Conservation (phyloP, 345 rosid species). For the Eucalyptus pauciflora region DNA sequence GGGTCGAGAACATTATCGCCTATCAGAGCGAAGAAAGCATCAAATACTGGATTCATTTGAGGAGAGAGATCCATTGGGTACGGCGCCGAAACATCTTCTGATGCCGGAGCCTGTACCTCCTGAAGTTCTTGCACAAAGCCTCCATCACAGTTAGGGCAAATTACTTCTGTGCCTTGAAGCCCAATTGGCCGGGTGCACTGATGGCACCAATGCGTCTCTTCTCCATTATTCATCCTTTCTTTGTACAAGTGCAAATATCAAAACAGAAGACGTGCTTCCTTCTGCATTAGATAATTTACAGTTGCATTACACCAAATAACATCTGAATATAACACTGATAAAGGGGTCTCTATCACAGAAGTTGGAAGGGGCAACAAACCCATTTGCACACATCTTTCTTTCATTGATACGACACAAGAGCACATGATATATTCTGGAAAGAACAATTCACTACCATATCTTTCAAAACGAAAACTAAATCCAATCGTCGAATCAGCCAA, state of each 20-base stretch:
- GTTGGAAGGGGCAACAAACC: neutral
- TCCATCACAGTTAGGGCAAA: conserved; percentile 1
- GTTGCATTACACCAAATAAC: neutral
- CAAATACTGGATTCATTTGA: neutral
- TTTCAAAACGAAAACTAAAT: neutral
- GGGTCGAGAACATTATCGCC: neutral
- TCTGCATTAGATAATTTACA: neutral
- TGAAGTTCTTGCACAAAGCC: conserved; percentile 4
- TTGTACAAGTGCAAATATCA: neutral
- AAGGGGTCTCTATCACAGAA: neutral
- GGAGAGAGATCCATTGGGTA: neutral
- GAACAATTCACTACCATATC: neutral
- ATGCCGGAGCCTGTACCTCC: neutral
- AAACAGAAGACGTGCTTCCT: neutral
- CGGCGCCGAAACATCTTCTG: neutral
- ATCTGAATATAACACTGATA: neutral
- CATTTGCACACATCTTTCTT: neutral
- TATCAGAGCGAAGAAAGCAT: neutral
- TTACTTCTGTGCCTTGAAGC: neutral
- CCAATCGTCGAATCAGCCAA: neutral
- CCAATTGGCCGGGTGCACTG: neutral
- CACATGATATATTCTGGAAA: neutral
- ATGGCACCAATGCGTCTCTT: neutral
- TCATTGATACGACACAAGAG: neutral
- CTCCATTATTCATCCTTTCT: neutral